These are phyloP conservation scores for Puccinia brachypodii DNA, from an alignment of 1,284 basidiomycete genomes.

Conservation along the genomic window DNA sequence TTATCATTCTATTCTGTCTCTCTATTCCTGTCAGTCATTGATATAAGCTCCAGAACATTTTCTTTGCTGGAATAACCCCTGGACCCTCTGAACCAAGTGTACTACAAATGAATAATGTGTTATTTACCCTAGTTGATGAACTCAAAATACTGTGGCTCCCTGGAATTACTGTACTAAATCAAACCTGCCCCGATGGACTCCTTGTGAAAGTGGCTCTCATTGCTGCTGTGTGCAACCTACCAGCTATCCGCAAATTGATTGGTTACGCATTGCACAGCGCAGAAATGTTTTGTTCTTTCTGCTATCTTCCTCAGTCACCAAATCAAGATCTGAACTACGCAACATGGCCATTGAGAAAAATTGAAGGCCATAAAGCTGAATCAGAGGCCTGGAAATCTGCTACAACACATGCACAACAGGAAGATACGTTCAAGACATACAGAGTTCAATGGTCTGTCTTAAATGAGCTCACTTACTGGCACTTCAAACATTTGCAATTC, in stretches of 20 bases:
- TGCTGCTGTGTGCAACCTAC: conserved; percentile 34
- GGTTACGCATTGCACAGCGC: conserved; percentile 39
- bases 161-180: conserved; percentile 26
- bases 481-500: too few relatives aligned
- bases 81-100: conserved; percentile 30
- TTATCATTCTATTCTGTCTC: conserved; percentile 37
- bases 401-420: conserved; percentile 10
- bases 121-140: conserved; percentile 16
- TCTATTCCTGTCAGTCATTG: conserved; percentile 36
- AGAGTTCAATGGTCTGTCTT: conserved; percentile 34
- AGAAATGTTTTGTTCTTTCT: conserved; percentile 33
- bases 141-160: conserved; percentile 16
- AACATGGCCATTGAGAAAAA: neutral
- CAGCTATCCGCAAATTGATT: conserved; percentile 37
- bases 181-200: neutral
- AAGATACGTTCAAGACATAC: neutral
- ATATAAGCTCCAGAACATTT: conserved; percentile 36
- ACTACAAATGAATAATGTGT: conserved; percentile 36
- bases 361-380: conserved; percentile 22
- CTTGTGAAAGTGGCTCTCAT: conserved; percentile 24
- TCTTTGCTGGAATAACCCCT: conserved; percentile 44
- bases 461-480: conserved; percentile 35
- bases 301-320: conserved; percentile 14
- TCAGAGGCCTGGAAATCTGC: conserved; percentile 32
- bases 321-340: conserved; percentile 14